Conservation (phyloP, 2,329 filamentous ascomycete genomes). For the Myriosclerotinia curreyana region DNA sequence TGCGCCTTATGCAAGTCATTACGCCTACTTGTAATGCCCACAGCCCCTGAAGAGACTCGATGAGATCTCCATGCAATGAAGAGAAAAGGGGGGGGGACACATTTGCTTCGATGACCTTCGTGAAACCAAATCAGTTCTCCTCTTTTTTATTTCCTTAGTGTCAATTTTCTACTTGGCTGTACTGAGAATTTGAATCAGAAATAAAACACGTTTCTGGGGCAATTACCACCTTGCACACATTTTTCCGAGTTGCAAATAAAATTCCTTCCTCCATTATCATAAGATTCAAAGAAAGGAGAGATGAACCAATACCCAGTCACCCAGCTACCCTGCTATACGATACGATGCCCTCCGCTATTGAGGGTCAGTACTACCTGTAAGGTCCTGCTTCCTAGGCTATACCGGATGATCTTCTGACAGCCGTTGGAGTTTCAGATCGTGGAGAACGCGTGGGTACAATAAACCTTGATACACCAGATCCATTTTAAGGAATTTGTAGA, state of each 20-base stretch:
- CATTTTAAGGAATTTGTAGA: constrained; percentile 26
- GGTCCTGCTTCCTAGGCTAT: constrained; percentile 13
- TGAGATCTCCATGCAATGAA: constrained; percentile 23
- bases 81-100: constrained; percentile 1
- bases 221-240: background rate
- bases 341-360: constrained; percentile 11
- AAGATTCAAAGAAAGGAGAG: background rate
- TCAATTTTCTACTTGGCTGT: background rate
- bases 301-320: background rate
- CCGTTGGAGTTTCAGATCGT: constrained; percentile 36
- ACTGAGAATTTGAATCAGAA: background rate
- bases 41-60: constrained; percentile 33
- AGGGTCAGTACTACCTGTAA: constrained; percentile 15
- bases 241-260: constrained; percentile 8
- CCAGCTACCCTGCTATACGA: constrained; percentile 9
- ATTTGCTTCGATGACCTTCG: constrained; percentile 13
- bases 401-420: constrained; percentile 29
- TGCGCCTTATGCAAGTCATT: constrained; percentile 29
- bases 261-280: background rate
- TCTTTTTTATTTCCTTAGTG: constrained; percentile 2
- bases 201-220: background rate
- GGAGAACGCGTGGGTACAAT: constrained; percentile 36
- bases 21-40: constrained; percentile 24
- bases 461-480: constrained; percentile 23
- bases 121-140: background rate